Base-by-base conservation (phyloP, 1,139 yeast genomes). In the Debaryomycetaceae sp. region DNA sequence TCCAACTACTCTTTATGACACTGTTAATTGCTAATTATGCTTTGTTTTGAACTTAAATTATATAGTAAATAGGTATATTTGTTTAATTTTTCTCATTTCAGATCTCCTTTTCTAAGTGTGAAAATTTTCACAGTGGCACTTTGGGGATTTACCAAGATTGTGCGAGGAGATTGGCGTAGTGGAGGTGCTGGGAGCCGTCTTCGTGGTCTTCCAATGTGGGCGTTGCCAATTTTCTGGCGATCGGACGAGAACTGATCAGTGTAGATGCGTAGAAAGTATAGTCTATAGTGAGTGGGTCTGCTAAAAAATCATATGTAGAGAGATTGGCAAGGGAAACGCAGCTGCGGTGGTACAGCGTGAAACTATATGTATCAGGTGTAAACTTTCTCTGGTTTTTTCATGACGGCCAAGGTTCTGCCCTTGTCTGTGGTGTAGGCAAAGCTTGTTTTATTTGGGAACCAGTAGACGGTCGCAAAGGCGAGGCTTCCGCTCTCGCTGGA, bases 381-480 rank as follows among this genome's bases (percentile, higher is more conserved):
- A 9, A 38, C 40, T 41, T 45, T 50, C 23, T 52, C 54, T 6
- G 52, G 49, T 40, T 56, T 60, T 35, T 47, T 54, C 61, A 63
- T 54, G 30, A 55, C 50, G 5, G 62, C 57, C 48, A 66, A 52
- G 1, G 66, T 53, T 20, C 60, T 66, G 31, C 80, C 77, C 14
- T 56, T 55, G 37, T 66, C 68, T 37, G 72, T 62, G 14, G 72
- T 57, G 50, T 59, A 68, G 2, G 68, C 67, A 48, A 66, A 66
- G 5, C 68, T 57, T 1, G 66, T 59, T 47, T 65, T 69, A 34
- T 58, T 62, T 0, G 81, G 79, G 41, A 67, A 65, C 76, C 81
- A 77, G n/a, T 53, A 53, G 34, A 72, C 57, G 5, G 55, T 46
- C 5, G 76, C 63, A 39, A 64, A 60, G 8, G 69, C 65, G 47